Conservation (phyloP, 2,329 filamentous ascomycete genomes). For the Sporothrix pseudoabietina region DNA sequence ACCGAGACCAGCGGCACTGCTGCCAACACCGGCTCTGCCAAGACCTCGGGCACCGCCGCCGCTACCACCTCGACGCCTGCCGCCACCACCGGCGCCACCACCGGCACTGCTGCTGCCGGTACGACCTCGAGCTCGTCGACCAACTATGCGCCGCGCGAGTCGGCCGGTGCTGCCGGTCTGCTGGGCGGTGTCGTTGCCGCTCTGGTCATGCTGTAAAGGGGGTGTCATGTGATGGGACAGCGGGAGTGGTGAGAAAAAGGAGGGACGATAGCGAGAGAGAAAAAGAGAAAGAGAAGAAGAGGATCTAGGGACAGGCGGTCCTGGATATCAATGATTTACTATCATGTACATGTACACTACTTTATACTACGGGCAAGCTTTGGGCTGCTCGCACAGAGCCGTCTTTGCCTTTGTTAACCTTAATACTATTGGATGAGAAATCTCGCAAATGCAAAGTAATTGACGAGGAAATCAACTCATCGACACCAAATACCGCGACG, state of each 20-base stretch:
- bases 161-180: conserved; percentile 33
- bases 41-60: conserved; percentile 25
- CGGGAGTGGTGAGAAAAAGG: neutral
- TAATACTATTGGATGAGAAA: neutral
- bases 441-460: neutral
- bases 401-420: neutral
- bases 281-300: neutral
- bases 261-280: neutral
- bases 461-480: neutral
- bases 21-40: conserved; percentile 29
- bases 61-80: neutral
- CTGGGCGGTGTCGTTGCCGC: conserved; percentile 35
- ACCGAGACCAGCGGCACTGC: conserved; percentile 30
- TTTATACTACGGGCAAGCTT: neutral
- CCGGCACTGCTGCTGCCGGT: conserved; percentile 26
- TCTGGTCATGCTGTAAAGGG: conserved; percentile 35
- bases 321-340: neutral
- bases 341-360: conserved; percentile 19
- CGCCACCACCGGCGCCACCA: neutral
- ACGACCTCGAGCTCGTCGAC: conserved; percentile 30
- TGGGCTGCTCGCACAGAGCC: neutral
- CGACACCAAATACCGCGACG: neutral
- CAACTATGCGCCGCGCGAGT: conserved; percentile 31
- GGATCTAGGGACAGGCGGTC: neutral
- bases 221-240: neutral